A percentile compares a stretch with the other conserved stretches of the same genome.
These are phyloP conservation scores for Fusarium verrucosum DNA, from an alignment of 2,329 filamentous ascomycete genomes.

Conservation along the genomic window DNA sequence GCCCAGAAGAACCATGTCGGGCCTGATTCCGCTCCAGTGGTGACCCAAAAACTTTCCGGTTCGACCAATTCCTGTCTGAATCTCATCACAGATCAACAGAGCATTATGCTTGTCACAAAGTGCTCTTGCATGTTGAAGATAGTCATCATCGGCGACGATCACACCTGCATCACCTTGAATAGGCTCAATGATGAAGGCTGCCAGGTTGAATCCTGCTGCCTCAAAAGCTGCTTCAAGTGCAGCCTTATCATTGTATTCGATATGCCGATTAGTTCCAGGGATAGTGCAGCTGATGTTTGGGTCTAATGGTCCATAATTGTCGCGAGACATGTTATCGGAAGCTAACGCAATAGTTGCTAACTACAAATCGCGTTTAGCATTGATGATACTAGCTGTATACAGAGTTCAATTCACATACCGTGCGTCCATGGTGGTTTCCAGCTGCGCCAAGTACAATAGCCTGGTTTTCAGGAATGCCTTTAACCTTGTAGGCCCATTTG, in stretches of 20 bases:
- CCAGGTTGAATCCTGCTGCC: constrained; percentile 53
- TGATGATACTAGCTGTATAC: too few relatives aligned
- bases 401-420: not conserved
- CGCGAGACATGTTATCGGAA: not conserved
- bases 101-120: constrained; percentile 92
- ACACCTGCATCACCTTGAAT: constrained; percentile 80
- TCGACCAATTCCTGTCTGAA: constrained; percentile 91
- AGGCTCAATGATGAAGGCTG: constrained; percentile 85
- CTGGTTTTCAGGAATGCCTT: constrained; percentile 26
- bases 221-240: constrained; percentile 6
- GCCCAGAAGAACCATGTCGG: constrained; percentile 87
- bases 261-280: not conserved
- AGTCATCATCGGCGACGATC: constrained; percentile 83
- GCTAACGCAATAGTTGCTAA: not conserved
- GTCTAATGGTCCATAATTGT: not conserved
- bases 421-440: not conserved
- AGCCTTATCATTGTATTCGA: constrained; percentile 10
- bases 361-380: not conserved
- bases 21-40: constrained; percentile 83
- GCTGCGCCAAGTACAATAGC: not conserved
- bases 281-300: not conserved
- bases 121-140: constrained; percentile 80
- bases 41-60: constrained; percentile 91
- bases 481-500: constrained; percentile 35
- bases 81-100: constrained; percentile 92